Evolutionary conservation across 2,329 filamentous ascomycete genomes (phyloP).

Genomic region (Diplocarpon rosae): DNA sequence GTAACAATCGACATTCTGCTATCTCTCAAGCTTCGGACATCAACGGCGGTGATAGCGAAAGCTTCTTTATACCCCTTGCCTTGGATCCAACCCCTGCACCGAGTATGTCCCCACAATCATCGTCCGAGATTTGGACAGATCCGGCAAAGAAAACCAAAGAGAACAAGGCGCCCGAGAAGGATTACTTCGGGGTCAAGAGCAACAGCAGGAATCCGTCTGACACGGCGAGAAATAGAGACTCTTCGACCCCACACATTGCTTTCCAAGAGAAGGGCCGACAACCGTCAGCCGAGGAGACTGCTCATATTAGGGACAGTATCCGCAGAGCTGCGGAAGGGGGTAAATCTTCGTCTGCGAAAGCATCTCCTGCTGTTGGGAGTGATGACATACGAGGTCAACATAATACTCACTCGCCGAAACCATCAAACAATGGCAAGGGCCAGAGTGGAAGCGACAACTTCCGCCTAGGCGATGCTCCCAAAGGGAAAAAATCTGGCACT

Average conservation of each 20-base stretch:
- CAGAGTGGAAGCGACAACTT: conserved; percentile 45
- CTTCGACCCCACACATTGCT: conserved; percentile 75
- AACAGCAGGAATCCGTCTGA: conserved; percentile 31
- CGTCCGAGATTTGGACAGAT: conserved; percentile 37
- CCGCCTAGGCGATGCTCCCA: conserved; percentile 72
- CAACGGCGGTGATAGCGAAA: conserved; percentile 32
- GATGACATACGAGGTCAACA: conserved; percentile 25
- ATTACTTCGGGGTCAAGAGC: conserved; percentile 47
- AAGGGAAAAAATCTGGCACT: conserved; percentile 42
- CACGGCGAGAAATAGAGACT: conserved; percentile 26
- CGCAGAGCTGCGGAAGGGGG: conserved; percentile 28
- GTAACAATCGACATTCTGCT: conserved; percentile 66
- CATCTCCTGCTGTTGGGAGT: conserved; percentile 15
- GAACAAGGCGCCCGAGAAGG: conserved; percentile 32
- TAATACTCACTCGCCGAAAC: conserved; percentile 17
- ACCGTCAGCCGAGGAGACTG: conserved; percentile 47
- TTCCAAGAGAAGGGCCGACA: conserved; percentile 75
- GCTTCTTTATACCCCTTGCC: conserved; percentile 67
- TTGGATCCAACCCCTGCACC: conserved; percentile 57
- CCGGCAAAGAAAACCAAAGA: conserved; percentile 30
- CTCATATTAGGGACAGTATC: conserved; percentile 37
- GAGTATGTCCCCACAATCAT: conserved; percentile 40
- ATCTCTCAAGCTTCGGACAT: conserved; percentile 42
- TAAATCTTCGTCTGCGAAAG: conserved; percentile 16
- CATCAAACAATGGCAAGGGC: conserved; percentile 28